A percentile compares a stretch with the other conserved stretches of the same genome.
phyloP scores from a whole-genome alignment of 352 stramenopile genomes.

The Pythium insidiosum region DNA sequence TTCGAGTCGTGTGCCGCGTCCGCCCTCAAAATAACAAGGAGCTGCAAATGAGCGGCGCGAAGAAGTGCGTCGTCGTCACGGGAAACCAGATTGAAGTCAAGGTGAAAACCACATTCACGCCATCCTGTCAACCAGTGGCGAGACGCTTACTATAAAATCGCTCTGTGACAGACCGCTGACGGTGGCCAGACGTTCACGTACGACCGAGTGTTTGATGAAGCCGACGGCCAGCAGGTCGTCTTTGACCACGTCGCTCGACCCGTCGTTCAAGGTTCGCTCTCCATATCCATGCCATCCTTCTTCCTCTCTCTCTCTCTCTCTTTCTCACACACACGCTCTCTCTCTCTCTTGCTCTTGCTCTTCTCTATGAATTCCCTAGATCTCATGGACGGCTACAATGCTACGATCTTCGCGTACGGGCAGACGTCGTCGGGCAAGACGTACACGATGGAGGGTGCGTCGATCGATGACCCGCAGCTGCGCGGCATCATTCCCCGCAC shows the following conservation, averaged over 20 bases:
- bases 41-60: conserved; percentile 47
- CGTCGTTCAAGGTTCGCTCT: conserved; percentile 74
- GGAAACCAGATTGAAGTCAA: conserved; percentile 62
- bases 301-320: no score
- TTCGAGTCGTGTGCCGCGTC: conserved; percentile 79
- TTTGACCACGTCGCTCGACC: conserved; percentile 86
- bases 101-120: no score
- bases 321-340: no score
- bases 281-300: not conserved
- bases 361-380: conserved; percentile 28
- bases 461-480: conserved; percentile 82
- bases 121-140: no score
- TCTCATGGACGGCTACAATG: conserved; percentile 91
- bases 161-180: conserved; percentile 26
- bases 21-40: conserved; percentile 77
- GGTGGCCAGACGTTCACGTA: conserved; percentile 82
- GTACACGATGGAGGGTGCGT: conserved; percentile 83
- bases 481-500: conserved; percentile 86
- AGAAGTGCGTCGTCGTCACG: conserved; percentile 43
- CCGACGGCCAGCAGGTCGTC: conserved; percentile 75
- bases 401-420: conserved; percentile 92
- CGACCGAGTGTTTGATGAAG: conserved; percentile 85
- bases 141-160: no score
- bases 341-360: no score
- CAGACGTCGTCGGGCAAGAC: conserved; percentile 88